Conservation (phyloP, 768 basidiomycete genomes). For the Pulveroboletus ravenelii region DNA sequence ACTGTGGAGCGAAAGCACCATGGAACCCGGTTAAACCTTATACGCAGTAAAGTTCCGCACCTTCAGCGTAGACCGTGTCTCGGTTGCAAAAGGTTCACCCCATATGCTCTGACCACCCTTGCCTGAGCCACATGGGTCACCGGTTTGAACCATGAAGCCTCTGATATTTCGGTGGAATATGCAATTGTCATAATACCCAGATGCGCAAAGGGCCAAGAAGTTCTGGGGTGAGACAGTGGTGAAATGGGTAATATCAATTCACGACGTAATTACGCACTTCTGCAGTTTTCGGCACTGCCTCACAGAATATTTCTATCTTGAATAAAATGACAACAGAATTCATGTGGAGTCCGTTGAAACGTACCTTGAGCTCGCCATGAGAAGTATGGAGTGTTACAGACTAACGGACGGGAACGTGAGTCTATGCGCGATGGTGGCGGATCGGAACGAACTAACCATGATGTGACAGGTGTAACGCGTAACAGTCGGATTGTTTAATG, state of each 20-base stretch:
- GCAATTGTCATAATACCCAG: conserved; percentile 78
- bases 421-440: conserved; percentile 22
- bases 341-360: conserved; percentile 1
- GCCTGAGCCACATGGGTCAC: conserved; percentile 84
- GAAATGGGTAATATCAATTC: neutral
- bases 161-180: conserved; percentile 94
- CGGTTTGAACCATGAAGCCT: conserved; percentile 93
- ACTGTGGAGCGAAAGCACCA: conserved; percentile 44
- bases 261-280: conserved; percentile 52
- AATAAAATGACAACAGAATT: neutral
- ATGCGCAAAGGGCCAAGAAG: conserved; percentile 91
- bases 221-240: conserved; percentile 50
- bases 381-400: conserved; percentile 93
- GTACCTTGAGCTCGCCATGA: conserved; percentile 92
- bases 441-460: conserved; percentile 26
- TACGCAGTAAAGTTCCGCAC: conserved; percentile 37
- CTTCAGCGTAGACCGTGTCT: conserved; percentile 91
- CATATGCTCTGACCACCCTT: conserved; percentile 98
- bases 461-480: conserved; percentile 26
- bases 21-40: neutral
- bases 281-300: conserved; percentile 90
- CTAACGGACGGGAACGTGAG: conserved; percentile 35
- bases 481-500: conserved; percentile 5
- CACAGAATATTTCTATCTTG: conserved; percentile 96
- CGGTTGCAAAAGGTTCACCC: conserved; percentile 89